Base-by-base conservation (phyloP, 2,329 filamentous ascomycete genomes). In the Exophiala phaeomuriformis region DNA sequence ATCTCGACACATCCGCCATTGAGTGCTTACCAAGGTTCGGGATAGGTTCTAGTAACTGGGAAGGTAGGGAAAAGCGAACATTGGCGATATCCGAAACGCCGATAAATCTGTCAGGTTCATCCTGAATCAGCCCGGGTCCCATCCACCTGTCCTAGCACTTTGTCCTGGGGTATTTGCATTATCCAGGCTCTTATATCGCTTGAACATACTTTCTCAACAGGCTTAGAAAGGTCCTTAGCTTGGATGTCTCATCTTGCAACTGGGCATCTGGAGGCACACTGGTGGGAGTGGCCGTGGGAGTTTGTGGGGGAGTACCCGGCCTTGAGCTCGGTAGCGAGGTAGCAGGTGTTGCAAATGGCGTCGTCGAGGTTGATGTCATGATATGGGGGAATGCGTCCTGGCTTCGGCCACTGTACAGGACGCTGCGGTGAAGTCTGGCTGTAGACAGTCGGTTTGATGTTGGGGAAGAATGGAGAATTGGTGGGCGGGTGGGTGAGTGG, bases 1-100 rank as follows among this genome's bases (percentile, higher is more conserved):
- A 46, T 43, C 41, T 41, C 12, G 5, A 10, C 4, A 12, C 27
- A 30, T 27, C 35, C 19, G 8, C 30, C 28, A 4, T 3, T 30
- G 12, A 19, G 27, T 62, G 12, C 73, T 60, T 75, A 82, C 80
- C 80, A 68, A 98, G 77, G 70, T 98, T 98, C 49, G 93, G 93
- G 3, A 88, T 94, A 35, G 93, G 93, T 71, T 98, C 93, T 66
- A 98, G 81, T 41, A 98, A 83, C 72, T 97, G 91, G 47, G 93
- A 90, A 27, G 93, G 93, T 47, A 98, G 80, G 10, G 91, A 97
- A 75, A 98, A 98, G 63, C 93, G 87, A 58, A 97, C 91, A 52
- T 90, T 83, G 53, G 93, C 93, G 66, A 98, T 93, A 72, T 98
- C 93, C 62, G 90, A 79, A 53, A 98, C 93, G 63, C 93, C 93